Base-by-base conservation (phyloP, 164 flowering plant genomes). In the Houttuynia cordata region DNA sequence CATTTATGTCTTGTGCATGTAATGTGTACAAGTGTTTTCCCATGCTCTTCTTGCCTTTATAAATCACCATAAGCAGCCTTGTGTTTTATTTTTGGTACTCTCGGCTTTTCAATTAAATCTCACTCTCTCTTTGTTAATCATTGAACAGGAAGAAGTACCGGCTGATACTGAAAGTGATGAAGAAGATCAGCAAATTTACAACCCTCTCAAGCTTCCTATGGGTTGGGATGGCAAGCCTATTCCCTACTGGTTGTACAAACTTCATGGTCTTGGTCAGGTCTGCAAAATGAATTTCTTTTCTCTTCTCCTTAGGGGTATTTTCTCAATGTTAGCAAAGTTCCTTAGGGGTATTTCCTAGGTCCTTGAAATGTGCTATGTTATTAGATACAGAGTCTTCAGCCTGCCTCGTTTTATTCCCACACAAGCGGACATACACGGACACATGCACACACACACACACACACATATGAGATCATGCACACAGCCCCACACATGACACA, bases 201-300 rank as follows among this genome's bases (percentile, higher is more conserved):
- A 91, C 79, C 99, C 99, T 64, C 83, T 94, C 24, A 94, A 94
- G 71, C 65, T 94, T 78, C 97, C 99, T 24, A 87, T 94, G 96
- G 97, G 96, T 58, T 91, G 91, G 90, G 99, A 94, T 80, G 97
- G 97, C 59, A 94, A 88, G 67, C 97, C 97, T 57, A 94, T 91
- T 62, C 99, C 99, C 24, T 91, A 94, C 71, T 94, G 99, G 99
- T 76, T 94, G 37, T 94, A 94, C 67, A 94, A 94, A 77, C 97
- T 94, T 74, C 97, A 94, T 77, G 99, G 97, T 62, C 96, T 94
- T 70, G 99, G 96, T 23, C 97, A 94, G 97, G 96, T 91, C 72
- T 39, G 58, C 24, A 17, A 24, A 18, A 15, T 52, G n/a, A 18
- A 10, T 21, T 40, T 1, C 10, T 23, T 20, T 53, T 19, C 24